These are phyloP conservation scores for Tolypocladium cylindrosporum DNA, from an alignment of 2,329 filamentous ascomycete species.

Conservation along the genomic window DNA sequence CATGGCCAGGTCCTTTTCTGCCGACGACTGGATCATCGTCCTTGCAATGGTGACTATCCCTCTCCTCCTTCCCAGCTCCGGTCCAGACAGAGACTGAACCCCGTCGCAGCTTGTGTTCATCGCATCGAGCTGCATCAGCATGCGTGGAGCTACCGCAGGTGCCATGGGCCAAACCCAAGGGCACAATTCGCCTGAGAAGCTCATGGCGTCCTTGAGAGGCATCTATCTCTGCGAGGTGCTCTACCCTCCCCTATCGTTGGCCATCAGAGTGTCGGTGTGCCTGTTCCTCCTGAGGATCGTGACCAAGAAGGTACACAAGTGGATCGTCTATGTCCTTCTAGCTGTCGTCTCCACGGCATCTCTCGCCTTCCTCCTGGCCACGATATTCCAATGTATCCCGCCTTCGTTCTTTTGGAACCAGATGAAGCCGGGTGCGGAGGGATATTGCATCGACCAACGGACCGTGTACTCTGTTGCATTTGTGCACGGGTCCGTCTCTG, in stretches of 20 bases:
- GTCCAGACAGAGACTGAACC: not conserved
- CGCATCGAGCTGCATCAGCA: not conserved
- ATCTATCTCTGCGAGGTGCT: constrained; percentile 2
- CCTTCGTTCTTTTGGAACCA: constrained; percentile 3
- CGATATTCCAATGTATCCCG: constrained; percentile 1
- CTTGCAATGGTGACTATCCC: constrained; percentile 1
- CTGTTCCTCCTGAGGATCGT: constrained; percentile 4
- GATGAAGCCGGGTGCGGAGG: not conserved
- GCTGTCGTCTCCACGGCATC: constrained; percentile 1
- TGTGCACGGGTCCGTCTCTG: constrained; percentile 1
- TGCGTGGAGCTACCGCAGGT: constrained; percentile 1
- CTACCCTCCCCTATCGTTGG: constrained; percentile 1
- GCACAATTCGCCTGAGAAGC: not conserved
- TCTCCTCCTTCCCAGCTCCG: not conserved
- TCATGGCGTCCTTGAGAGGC: not conserved
- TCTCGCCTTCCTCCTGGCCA: not conserved
- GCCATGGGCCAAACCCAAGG: not conserved
- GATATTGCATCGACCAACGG: not conserved
- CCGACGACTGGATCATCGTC: constrained; percentile 3
- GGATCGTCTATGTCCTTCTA: not conserved
- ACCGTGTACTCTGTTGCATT: not conserved
- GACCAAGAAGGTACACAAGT: not conserved
- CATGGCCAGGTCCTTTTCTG: not conserved
- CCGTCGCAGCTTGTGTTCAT: not conserved
- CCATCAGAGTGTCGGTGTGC: constrained; percentile 4